These are phyloP conservation scores for Cladophialophora immunda DNA, from an alignment of 2,329 filamentous ascomycete species.

Conservation along the genomic window DNA sequence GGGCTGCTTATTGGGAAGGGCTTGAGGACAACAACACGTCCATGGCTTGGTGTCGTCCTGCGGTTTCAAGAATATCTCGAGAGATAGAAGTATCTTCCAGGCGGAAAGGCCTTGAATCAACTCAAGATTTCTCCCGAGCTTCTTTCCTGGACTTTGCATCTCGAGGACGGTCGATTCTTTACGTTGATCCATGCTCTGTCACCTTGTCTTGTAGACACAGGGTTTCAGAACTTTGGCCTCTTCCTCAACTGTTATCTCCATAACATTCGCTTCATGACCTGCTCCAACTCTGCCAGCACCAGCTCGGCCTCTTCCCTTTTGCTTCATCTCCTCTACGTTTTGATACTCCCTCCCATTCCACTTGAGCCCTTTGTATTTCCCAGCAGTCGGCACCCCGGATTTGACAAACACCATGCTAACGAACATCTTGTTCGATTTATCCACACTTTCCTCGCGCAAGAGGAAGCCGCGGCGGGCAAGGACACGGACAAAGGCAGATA, in stretches of 20 bases:
- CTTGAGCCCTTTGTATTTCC: slow-evolving; percentile 69
- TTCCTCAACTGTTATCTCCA: slow-evolving; percentile 64
- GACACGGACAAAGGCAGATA: slow-evolving; percentile 85
- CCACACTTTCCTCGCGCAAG: slow-evolving; percentile 76
- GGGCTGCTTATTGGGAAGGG: background rate
- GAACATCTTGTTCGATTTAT: slow-evolving; percentile 96
- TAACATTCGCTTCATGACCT: slow-evolving; percentile 60
- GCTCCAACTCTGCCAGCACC: background rate
- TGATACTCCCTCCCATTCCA: slow-evolving; percentile 47
- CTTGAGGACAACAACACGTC: background rate
- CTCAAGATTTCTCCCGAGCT: background rate
- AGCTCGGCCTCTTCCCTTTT: slow-evolving; percentile 60
- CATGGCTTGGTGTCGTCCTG: background rate
- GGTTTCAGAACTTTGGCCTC: slow-evolving; percentile 84
- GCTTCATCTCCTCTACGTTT: slow-evolving; percentile 47
- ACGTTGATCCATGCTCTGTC: background rate
- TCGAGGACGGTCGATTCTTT: background rate
- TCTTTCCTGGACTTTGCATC: background rate
- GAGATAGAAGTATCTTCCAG: no score
- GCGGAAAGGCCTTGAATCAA: no score
- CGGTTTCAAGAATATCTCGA: background rate
- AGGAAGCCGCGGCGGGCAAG: slow-evolving; percentile 83
- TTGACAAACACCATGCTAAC: slow-evolving; percentile 96
- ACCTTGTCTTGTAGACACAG: slow-evolving; percentile 93
- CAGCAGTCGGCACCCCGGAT: slow-evolving; percentile 74